Conservation (phyloP, 2,329 filamentous ascomycete species). For the Thielaviopsis cerberus region DNA sequence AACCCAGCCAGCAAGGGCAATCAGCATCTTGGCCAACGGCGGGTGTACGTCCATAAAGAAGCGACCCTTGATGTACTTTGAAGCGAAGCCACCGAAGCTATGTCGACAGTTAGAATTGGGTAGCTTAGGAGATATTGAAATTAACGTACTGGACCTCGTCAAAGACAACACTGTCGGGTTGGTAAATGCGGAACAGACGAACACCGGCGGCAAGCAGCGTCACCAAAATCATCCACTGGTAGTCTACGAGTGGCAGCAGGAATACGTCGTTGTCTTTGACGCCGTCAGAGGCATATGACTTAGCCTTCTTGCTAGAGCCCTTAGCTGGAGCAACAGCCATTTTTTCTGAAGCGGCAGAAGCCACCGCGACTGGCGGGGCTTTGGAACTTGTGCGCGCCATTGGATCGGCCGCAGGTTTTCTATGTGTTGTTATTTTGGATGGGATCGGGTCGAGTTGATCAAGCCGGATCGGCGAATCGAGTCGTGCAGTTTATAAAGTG, state of each 20-base stretch:
- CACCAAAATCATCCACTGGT: constrained; percentile 53
- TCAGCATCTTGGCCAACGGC: constrained; percentile 86
- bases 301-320: constrained; percentile 15
- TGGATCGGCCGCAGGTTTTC: background rate
- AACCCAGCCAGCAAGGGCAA: constrained; percentile 84
- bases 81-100: constrained; percentile 93
- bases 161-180: constrained; percentile 90
- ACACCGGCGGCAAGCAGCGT: constrained; percentile 62
- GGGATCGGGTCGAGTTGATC: background rate
- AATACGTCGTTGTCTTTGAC: constrained; percentile 86
- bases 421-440: background rate
- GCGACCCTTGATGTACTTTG: constrained; percentile 96
- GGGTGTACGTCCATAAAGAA: constrained; percentile 99
- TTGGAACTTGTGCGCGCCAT: constrained; percentile 6
- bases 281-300: constrained; percentile 56
- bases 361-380: background rate
- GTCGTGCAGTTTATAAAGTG: background rate
- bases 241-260: constrained; percentile 66
- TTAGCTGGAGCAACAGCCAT: background rate
- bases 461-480: background rate
- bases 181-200: constrained; percentile 86
- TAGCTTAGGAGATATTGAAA: background rate
- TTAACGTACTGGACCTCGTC: constrained; percentile 88
- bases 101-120: constrained; percentile 21
- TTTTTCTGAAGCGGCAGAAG: background rate